Evolutionary conservation across 2,329 filamentous ascomycete species (phyloP).

Genomic region (Rugonectria rugulosa): DNA sequence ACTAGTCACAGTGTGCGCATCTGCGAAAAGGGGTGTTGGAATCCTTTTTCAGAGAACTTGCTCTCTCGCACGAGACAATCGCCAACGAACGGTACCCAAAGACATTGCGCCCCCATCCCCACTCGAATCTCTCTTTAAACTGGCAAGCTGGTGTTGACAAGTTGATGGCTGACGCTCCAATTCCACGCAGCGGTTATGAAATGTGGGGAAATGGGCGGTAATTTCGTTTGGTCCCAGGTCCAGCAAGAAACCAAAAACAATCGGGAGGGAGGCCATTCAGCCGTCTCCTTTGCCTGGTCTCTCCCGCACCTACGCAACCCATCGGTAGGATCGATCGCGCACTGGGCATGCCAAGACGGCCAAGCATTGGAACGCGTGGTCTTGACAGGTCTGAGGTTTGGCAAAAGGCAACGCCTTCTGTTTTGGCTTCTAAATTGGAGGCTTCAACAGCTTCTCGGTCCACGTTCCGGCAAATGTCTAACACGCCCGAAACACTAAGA

Average conservation of each 20-base stretch:
- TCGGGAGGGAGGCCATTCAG: too few relatives aligned
- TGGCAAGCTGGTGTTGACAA: not conserved
- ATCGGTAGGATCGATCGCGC: too few relatives aligned
- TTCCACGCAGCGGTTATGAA: not conserved
- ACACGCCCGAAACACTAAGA: not conserved
- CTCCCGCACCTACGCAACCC: too few relatives aligned
- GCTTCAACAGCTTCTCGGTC: not conserved
- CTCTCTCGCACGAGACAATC: too few relatives aligned
- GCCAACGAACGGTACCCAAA: too few relatives aligned
- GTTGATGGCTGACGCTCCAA: too few relatives aligned
- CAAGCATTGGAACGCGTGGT: too few relatives aligned
- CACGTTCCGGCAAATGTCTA: not conserved
- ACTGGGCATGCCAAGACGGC: too few relatives aligned
- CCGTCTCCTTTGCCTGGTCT: too few relatives aligned
- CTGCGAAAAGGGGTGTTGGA: not conserved
- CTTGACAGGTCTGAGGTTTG: not conserved
- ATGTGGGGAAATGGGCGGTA: not conserved
- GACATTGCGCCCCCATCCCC: not conserved
- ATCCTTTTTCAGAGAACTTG: not conserved
- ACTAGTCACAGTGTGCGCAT: not conserved
- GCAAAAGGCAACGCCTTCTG: too few relatives aligned
- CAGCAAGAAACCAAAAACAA: not conserved
- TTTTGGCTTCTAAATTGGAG: too few relatives aligned
- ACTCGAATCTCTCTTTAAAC: not conserved
- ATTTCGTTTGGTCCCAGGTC: not conserved